A percentile compares a stretch with the other conserved stretches of the same genome.
Conservation (phyloP, 805 yeast genomes). For the Hyphopichia homilentoma region DNA sequence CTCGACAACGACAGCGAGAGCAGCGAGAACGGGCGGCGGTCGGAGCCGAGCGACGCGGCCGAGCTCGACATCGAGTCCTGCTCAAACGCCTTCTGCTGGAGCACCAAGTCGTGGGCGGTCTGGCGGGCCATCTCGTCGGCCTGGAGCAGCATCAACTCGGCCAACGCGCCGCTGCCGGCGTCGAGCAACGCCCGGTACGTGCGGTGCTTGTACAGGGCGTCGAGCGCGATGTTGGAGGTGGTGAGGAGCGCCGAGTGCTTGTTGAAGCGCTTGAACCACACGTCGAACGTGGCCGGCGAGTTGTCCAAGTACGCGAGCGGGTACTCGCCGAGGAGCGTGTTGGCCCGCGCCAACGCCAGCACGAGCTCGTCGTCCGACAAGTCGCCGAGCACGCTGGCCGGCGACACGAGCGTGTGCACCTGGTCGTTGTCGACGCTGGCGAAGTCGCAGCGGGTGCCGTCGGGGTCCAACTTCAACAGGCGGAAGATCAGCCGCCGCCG, state of each 20-base stretch:
- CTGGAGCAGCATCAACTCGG: conserved; percentile 19
- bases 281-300: conserved; percentile 18
- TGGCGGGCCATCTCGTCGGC: conserved; percentile 31
- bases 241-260: conserved; percentile 28
- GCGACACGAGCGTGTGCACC: conserved; percentile 34
- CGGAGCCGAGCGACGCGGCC: conserved; percentile 12
- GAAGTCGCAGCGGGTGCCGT: conserved; percentile 6
- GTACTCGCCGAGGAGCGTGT: conserved; percentile 19
- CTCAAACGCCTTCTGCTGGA: conserved; percentile 18
- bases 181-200: conserved; percentile 5
- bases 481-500: conserved; percentile 43
- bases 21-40: conserved; percentile 11
- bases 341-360: conserved; percentile 22
- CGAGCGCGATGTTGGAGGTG: conserved; percentile 20
- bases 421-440: conserved; percentile 26
- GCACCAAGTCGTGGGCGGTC: conserved; percentile 19
- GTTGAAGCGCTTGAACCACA: conserved; percentile 36
- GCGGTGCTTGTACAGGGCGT: conserved; percentile 5
- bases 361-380: conserved; percentile 25
- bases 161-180: conserved; percentile 2
- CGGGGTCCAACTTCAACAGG: conserved; percentile 10
- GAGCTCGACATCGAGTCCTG: conserved; percentile 19
- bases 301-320: conserved; percentile 20
- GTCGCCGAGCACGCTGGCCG: conserved; percentile 22
- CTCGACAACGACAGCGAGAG: conserved; percentile 33